Conservation (phyloP, 306 rosid species). For the Gastrolobium villosum region DNA sequence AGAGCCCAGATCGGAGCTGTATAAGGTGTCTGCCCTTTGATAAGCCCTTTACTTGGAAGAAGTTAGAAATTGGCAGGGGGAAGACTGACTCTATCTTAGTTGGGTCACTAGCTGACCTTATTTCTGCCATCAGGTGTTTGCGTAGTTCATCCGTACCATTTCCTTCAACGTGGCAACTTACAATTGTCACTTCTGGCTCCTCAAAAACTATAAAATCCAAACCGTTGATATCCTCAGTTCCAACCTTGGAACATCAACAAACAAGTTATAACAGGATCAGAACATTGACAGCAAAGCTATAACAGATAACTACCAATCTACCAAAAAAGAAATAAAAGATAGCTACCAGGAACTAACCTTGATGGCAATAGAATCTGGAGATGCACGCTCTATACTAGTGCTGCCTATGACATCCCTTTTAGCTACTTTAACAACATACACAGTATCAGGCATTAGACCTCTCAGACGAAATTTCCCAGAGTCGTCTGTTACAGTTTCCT, state of each 20-base stretch:
- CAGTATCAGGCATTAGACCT: slow-evolving; percentile 93
- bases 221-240: slow-evolving; percentile 77
- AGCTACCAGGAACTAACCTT: slow-evolving; percentile 63
- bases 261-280: slow-evolving; percentile 43
- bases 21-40: slow-evolving; percentile 89
- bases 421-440: slow-evolving; percentile 76
- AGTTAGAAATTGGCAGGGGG: slow-evolving; percentile 91
- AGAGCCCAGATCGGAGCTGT: slow-evolving; percentile 78
- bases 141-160: slow-evolving; percentile 74
- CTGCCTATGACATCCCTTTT: slow-evolving; percentile 67
- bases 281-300: slow-evolving; percentile 41
- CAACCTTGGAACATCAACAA: slow-evolving; percentile 71
- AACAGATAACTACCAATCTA: slow-evolving; percentile 9
- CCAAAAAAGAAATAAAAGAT: slow-evolving; percentile 33
- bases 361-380: slow-evolving; percentile 76
- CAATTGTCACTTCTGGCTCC: slow-evolving; percentile 90
- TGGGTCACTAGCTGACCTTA: slow-evolving; percentile 80
- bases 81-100: slow-evolving; percentile 73
- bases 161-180: slow-evolving; percentile 96
- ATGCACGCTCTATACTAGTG: slow-evolving; percentile 85
- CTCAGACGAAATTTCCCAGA: slow-evolving; percentile 89
- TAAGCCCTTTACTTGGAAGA: slow-evolving; percentile 91
- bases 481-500: slow-evolving; percentile 92
- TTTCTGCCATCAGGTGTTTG: slow-evolving; percentile 81
- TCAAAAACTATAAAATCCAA: slow-evolving; percentile 94